Evolutionary conservation across 2,329 filamentous ascomycete species (phyloP), one percentile per base, ranked within the genome.

Genomic region (Zymoseptoria pseudotritici): DNA sequence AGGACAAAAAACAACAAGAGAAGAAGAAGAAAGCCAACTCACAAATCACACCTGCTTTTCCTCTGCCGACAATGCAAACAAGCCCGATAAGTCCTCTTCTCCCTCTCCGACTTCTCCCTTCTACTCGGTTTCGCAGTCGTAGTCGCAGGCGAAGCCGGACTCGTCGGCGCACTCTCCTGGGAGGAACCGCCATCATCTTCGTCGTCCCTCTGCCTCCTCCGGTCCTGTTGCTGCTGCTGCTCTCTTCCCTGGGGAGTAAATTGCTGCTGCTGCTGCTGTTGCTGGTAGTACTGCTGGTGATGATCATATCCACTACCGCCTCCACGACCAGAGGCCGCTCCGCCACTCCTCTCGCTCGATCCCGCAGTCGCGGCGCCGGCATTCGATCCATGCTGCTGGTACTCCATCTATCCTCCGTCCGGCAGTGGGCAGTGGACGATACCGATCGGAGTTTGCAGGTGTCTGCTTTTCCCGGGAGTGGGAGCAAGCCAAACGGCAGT

Each of bases 41-140:
- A 72, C 68, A 72, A 61, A 56, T 72, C 70, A 59, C 70, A 72
- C 49, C 70, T 62, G n/a, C 66, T 68, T 60, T 72, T 72, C n/a
- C 70, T 60, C 62, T 71, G 69, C 52, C 70, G 62, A 58, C 70
- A 71, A 56, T 72, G 70, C 36, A 72, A 58, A 59, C 70, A 72
- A 7, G 70, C 70, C 10, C 70, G 59, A 63, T 72, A 71, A 10
- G 70, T 72, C 20, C 70, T 65, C 60, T 72, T 72, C 46, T 72
- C 70, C 13, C 69, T 67, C 61, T 72, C 68, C 8, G 64, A 66
- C 57, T 65, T 64, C 20, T 56, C 21, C 9, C 24, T 3, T 24
- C 36, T 52, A 19, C 26, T 42, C 10, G 36, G 19, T 52, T 61
- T 52, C 21, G 26, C 53, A 58, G 56, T 31, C 51, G 56, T 52